Percentiles rank a stretch among this genome's conserved stretches.
phyloP scores from a whole-genome alignment of 768 basidiomycete genomes.

The Naganishia vaughanmartiniae region DNA sequence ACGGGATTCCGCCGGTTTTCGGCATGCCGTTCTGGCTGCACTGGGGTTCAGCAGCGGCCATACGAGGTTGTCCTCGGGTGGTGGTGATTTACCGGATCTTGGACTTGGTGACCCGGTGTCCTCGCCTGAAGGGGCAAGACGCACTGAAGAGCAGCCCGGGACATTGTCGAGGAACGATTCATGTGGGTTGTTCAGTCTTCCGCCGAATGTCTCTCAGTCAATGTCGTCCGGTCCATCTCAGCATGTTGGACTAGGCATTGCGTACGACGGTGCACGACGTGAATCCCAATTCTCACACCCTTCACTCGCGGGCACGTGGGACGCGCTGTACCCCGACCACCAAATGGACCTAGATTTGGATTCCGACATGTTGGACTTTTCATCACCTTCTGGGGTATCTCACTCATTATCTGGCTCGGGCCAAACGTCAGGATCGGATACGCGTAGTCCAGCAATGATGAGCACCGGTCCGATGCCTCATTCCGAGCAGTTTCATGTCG shows the following conservation, averaged over 20 bases:
- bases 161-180: not conserved
- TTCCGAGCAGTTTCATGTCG: constrained; percentile 13
- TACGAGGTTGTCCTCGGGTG: not conserved
- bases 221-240: not conserved
- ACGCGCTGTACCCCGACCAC: constrained; percentile 1
- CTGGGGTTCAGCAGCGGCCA: constrained; percentile 18
- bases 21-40: constrained; percentile 15
- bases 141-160: not conserved
- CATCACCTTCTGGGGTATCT: not conserved
- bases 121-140: not conserved
- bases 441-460: constrained; percentile 19
- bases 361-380: constrained; percentile 22
- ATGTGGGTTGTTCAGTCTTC: constrained; percentile 6
- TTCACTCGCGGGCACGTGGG: constrained; percentile 5
- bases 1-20: constrained; percentile 4
- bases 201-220: not conserved
- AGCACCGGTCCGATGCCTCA: constrained; percentile 23
- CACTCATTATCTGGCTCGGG: constrained; percentile 1
- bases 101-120: not conserved
- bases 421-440: not conserved
- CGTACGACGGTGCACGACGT: not conserved
- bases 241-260: not conserved
- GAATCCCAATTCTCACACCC: constrained; percentile 12
- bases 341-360: constrained; percentile 9
- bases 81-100: not conserved